phyloP scores from a whole-genome alignment of 805 yeast species.

The Ogataea pini region DNA sequence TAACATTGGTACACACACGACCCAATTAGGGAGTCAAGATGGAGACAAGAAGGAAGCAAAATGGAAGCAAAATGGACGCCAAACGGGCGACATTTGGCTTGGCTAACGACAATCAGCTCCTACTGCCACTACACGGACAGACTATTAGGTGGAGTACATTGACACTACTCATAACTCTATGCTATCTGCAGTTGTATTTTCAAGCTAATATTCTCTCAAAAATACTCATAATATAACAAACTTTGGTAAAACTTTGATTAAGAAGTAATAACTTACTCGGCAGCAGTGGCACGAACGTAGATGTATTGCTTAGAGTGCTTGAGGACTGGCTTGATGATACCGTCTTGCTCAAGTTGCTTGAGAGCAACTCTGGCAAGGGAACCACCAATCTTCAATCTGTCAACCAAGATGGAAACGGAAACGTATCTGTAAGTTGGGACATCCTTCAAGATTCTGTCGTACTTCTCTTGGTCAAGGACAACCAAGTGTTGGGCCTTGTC shows the following conservation, averaged over 20 bases:
- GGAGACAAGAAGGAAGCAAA: too few relatives aligned
- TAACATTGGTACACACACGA: not conserved
- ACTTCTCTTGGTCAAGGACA: constrained; percentile 95
- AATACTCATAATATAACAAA: constrained; percentile 11
- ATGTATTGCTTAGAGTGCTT: constrained; percentile 96
- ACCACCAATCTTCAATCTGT: constrained; percentile 99
- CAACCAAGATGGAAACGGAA: constrained; percentile 97
- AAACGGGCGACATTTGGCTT: too few relatives aligned
- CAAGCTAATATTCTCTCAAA: constrained; percentile 7
- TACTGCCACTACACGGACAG: too few relatives aligned
- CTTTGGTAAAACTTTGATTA: constrained; percentile 8
- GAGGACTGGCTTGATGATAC: constrained; percentile 91
- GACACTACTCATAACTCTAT: not conserved
- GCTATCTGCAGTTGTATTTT: constrained; percentile 6
- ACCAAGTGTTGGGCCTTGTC: constrained; percentile 99
- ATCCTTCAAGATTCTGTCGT: constrained; percentile 99
- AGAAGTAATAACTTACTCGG: constrained; percentile 46
- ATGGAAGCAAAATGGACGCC: too few relatives aligned
- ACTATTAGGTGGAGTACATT: too few relatives aligned
- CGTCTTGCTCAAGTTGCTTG: constrained; percentile 91
- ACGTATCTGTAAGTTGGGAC: constrained; percentile 98
- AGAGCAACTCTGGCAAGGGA: constrained; percentile 98
- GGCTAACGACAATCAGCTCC: too few relatives aligned
- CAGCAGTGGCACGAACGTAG: constrained; percentile 81
- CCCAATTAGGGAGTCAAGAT: too few relatives aligned